phyloP scores from a whole-genome alignment of 2,329 filamentous ascomycete species.

The Colletotrichum caudatum region DNA sequence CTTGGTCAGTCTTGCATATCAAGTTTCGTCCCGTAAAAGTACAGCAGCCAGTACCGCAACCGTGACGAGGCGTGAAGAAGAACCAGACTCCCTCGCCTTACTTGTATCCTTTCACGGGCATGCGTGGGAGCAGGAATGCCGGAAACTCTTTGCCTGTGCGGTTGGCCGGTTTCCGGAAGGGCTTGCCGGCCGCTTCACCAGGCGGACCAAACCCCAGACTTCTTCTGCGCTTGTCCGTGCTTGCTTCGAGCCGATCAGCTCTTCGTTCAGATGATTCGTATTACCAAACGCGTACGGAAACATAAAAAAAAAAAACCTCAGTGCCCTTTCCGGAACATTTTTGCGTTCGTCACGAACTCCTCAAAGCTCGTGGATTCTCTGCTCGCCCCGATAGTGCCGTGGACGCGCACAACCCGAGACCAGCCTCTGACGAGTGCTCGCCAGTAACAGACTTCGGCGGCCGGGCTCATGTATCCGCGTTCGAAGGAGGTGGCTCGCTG shows the following conservation, averaged over 20 bases:
- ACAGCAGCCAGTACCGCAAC: not conserved
- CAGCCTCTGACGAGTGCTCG: conserved; percentile 61
- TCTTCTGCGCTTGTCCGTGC: too few species aligned
- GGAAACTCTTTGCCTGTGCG: too few species aligned
- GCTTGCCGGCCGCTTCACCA: too few species aligned
- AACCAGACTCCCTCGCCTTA: not conserved
- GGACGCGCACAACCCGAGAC: conserved; percentile 55
- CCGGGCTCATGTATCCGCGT: conserved; percentile 60
- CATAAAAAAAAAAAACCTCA: too few species aligned
- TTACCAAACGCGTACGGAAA: not conserved
- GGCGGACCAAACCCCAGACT: too few species aligned
- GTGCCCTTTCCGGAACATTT: not conserved
- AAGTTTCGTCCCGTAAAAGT: not conserved
- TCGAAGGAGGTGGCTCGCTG: conserved; percentile 59
- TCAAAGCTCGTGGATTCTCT: conserved; percentile 41
- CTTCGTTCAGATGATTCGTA: not conserved
- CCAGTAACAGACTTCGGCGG: conserved; percentile 68
- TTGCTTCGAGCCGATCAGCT: too few species aligned
- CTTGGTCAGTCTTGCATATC: not conserved
- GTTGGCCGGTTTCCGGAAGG: too few species aligned
- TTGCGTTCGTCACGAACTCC: conserved; percentile 26
- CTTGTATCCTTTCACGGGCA: too few species aligned
- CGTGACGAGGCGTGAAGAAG: too few species aligned
- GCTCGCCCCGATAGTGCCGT: conserved; percentile 44
- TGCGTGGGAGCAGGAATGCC: not conserved